Percentiles rank a stretch among this genome's conserved stretches.
Evolutionary conservation across 2,329 filamentous ascomycete species (phyloP).

Genomic region (Phyllosticta citribraziliensis): DNA sequence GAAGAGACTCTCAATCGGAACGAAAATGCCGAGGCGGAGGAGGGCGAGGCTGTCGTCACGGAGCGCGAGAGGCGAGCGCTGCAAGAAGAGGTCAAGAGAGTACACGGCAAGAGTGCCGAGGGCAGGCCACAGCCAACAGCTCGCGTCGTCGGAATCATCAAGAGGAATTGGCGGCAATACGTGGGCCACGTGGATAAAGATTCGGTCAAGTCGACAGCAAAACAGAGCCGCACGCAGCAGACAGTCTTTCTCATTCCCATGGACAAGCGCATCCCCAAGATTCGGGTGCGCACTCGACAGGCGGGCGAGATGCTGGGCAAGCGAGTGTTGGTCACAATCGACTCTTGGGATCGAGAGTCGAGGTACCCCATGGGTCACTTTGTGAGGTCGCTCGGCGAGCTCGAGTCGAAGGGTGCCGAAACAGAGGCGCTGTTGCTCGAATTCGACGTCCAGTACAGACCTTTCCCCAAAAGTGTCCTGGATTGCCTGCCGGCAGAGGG

Average conservation of each 20-base stretch:
- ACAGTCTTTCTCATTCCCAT: slow-evolving; percentile 93
- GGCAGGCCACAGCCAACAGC: slow-evolving; percentile 81
- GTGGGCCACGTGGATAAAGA: slow-evolving; percentile 90
- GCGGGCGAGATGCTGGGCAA: slow-evolving; percentile 83
- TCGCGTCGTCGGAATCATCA: slow-evolving; percentile 81
- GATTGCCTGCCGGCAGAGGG: slow-evolving; percentile 88
- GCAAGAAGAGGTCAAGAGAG: slow-evolving; percentile 82
- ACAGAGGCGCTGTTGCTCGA: slow-evolving; percentile 90
- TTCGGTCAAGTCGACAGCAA: slow-evolving; percentile 63
- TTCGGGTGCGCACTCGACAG: slow-evolving; percentile 83
- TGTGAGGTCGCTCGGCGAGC: slow-evolving; percentile 79
- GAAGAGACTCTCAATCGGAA: slow-evolving; percentile 87
- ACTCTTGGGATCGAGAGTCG: slow-evolving; percentile 90
- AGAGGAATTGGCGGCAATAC: slow-evolving; percentile 96
- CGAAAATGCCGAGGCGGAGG: slow-evolving; percentile 82
- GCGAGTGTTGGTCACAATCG: slow-evolving; percentile 84
- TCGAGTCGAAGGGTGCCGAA: slow-evolving; percentile 96
- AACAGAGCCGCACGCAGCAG: slow-evolving; percentile 75
- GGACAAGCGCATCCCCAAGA: slow-evolving; percentile 97
- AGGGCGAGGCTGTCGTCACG: slow-evolving; percentile 63
- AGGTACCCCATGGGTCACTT: slow-evolving; percentile 90
- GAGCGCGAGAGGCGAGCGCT: slow-evolving; percentile 78
- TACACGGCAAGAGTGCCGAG: slow-evolving; percentile 67
- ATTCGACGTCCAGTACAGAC: slow-evolving; percentile 94
- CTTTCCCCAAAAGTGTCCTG: slow-evolving; percentile 89